Conservation (phyloP, 179 eudicot species). For the Actinidia polygama region DNA sequence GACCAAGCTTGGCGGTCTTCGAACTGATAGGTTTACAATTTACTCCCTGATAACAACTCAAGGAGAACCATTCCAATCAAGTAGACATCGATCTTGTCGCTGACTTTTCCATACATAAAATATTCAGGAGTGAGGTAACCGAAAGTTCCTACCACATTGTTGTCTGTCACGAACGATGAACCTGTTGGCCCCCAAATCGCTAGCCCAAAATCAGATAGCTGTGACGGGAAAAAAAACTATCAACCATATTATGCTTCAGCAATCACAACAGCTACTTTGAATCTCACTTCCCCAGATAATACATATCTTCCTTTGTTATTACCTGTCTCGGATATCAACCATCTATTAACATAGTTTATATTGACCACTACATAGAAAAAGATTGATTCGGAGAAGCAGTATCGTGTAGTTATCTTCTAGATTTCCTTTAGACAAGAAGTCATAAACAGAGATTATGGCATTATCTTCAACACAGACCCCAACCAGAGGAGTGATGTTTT, state of each 20-base stretch:
- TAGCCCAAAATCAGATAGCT: constrained; percentile 92
- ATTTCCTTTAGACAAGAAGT: constrained; percentile 68
- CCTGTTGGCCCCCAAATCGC: constrained; percentile 81
- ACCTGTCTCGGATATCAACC: constrained; percentile 37
- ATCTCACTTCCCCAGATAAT: constrained; percentile 75
- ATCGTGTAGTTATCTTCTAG: constrained; percentile 81
- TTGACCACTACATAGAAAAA: not conserved
- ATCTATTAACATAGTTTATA: not conserved
- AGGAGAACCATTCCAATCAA: constrained; percentile 94
- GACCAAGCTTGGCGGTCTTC: constrained; percentile 75
- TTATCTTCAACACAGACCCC: constrained; percentile 77
- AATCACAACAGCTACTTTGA: constrained; percentile 61
- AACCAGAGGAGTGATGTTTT: constrained; percentile 64
- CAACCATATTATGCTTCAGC: constrained; percentile 58
- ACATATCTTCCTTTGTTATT: constrained; percentile 34
- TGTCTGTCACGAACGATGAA: constrained; percentile 52
- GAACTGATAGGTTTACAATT: constrained; percentile 70
- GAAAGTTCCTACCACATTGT: constrained; percentile 89
- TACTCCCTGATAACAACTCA: constrained; percentile 78
- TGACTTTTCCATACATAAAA: constrained; percentile 96
- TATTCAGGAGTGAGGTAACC: constrained; percentile 98
- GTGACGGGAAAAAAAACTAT: constrained; percentile 14
- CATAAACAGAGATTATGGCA: constrained; percentile 73
- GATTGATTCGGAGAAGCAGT: constrained; percentile 7
- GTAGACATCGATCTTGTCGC: constrained; percentile 88